These are phyloP conservation scores for Cyanodermella asteris DNA, from an alignment of 2,329 filamentous ascomycete species.

Conservation along the genomic window DNA sequence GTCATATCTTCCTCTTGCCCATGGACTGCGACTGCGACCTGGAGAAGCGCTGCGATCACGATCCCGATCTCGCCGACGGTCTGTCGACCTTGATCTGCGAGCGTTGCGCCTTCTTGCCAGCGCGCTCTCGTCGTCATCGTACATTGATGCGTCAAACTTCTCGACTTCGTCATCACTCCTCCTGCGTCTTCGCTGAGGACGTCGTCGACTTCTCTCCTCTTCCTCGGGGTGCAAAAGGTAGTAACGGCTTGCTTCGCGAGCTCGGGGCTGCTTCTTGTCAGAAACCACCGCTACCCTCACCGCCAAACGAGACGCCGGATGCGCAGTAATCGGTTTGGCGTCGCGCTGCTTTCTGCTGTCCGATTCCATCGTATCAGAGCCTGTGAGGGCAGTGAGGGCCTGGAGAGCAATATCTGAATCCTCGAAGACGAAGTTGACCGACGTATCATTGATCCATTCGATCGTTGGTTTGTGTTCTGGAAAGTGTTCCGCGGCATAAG, in stretches of 20 bases:
- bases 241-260: slow-evolving; percentile 64
- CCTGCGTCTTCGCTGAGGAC: slow-evolving; percentile 18
- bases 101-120: slow-evolving; percentile 3
- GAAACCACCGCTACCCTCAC: slow-evolving; percentile 51
- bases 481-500: slow-evolving; percentile 50
- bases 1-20: slow-evolving; percentile 8
- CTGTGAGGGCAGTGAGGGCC: slow-evolving; percentile 30
- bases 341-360: slow-evolving; percentile 44
- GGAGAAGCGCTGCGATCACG: slow-evolving; percentile 37
- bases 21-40: slow-evolving; percentile 11
- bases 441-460: slow-evolving; percentile 91
- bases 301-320: slow-evolving; percentile 46
- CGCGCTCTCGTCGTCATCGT: slow-evolving; percentile 40
- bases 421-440: slow-evolving; percentile 65
- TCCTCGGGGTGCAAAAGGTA: slow-evolving; percentile 82
- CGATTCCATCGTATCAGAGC: too few relatives aligned
- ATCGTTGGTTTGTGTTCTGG: slow-evolving; percentile 34
- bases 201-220: slow-evolving; percentile 26
- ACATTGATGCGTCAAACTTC: slow-evolving; percentile 56
- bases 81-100: slow-evolving; percentile 1
- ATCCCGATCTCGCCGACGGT: neutral
- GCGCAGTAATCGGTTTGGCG: slow-evolving; percentile 45
- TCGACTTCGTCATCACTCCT: slow-evolving; percentile 27
- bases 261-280: slow-evolving; percentile 63
- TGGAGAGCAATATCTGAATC: slow-evolving; percentile 28